Evolutionary conservation across 805 yeast genomes (phyloP).

Genomic region (Ogataea haglerorum): DNA sequence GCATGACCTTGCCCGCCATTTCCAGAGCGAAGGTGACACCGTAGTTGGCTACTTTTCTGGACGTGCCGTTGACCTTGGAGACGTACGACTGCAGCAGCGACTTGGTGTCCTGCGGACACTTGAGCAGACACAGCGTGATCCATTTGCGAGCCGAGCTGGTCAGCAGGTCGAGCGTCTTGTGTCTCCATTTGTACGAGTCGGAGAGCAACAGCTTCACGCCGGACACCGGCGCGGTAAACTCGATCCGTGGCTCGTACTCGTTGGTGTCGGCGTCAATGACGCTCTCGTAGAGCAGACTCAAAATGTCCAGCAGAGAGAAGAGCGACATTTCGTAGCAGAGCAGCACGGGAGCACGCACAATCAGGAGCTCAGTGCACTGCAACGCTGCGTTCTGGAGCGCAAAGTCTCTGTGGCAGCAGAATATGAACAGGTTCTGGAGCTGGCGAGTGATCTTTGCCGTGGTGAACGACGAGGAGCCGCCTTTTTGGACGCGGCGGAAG

Average conservation of each 20-base stretch:
- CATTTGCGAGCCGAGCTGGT: slow-evolving; percentile 61
- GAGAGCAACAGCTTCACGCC: slow-evolving; percentile 58
- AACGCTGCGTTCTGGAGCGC: slow-evolving; percentile 77
- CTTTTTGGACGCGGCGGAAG: slow-evolving; percentile 46
- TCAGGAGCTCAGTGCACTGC: slow-evolving; percentile 66
- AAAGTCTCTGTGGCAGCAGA: slow-evolving; percentile 74
- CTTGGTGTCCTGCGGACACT: slow-evolving; percentile 70
- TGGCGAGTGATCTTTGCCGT: slow-evolving; percentile 63
- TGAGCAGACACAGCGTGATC: slow-evolving; percentile 55
- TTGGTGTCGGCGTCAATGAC: slow-evolving; percentile 79
- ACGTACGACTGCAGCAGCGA: slow-evolving; percentile 77
- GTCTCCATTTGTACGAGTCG: slow-evolving; percentile 75
- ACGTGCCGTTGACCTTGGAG: slow-evolving; percentile 33
- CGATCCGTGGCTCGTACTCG: slow-evolving; percentile 80
- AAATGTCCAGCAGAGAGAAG: slow-evolving; percentile 75
- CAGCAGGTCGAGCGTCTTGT: slow-evolving; percentile 57
- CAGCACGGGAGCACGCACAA: slow-evolving; percentile 67
- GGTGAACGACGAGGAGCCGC: slow-evolving; percentile 53
- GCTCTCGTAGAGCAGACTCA: slow-evolving; percentile 74
- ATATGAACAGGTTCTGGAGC: slow-evolving; percentile 59
- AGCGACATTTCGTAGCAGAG: slow-evolving; percentile 71
- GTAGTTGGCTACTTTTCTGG: slow-evolving; percentile 45
- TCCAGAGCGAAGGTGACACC: slow-evolving; percentile 92
- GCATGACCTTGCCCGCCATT: slow-evolving; percentile 72
- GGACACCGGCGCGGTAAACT: slow-evolving; percentile 43